Conservation (phyloP, 805 yeast species). For the Yamadazyma kitorensis region DNA sequence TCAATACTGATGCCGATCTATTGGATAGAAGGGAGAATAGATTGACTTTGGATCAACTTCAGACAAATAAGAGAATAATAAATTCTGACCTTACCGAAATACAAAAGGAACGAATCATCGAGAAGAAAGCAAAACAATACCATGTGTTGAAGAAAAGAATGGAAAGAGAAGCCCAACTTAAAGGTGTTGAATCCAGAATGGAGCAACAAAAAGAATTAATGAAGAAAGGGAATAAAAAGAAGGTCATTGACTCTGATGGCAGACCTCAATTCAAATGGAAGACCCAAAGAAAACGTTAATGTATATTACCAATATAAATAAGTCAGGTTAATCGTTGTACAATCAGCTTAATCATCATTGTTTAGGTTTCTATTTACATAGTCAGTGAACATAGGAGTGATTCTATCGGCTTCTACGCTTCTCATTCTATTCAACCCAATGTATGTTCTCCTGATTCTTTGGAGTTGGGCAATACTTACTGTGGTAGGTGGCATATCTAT, state of each 20-base stretch:
- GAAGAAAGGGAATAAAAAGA: constrained; percentile 87
- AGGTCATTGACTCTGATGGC: constrained; percentile 65
- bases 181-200: constrained; percentile 67
- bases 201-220: constrained; percentile 75
- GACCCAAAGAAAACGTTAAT: constrained; percentile 57
- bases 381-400: constrained; percentile 71
- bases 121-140: constrained; percentile 59
- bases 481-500: constrained; percentile 62
- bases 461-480: constrained; percentile 73
- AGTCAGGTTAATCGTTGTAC: no score
- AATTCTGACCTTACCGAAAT: constrained; percentile 22
- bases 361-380: constrained; percentile 63
- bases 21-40: constrained; percentile 69
- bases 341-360: constrained; percentile 1
- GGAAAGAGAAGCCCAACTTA: constrained; percentile 67
- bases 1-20: constrained; percentile 67
- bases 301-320: not conserved
- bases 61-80: constrained; percentile 32
- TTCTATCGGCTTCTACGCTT: constrained; percentile 65
- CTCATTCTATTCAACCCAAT: constrained; percentile 79
- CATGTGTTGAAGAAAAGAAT: constrained; percentile 60
- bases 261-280: constrained; percentile 80
- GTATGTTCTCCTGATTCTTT: constrained; percentile 79
- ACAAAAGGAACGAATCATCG: constrained; percentile 36
- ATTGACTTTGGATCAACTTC: constrained; percentile 58